These are phyloP conservation scores for Arthroderma sp. DNA, from an alignment of 2,329 filamentous ascomycete genomes.

Conservation along the genomic window DNA sequence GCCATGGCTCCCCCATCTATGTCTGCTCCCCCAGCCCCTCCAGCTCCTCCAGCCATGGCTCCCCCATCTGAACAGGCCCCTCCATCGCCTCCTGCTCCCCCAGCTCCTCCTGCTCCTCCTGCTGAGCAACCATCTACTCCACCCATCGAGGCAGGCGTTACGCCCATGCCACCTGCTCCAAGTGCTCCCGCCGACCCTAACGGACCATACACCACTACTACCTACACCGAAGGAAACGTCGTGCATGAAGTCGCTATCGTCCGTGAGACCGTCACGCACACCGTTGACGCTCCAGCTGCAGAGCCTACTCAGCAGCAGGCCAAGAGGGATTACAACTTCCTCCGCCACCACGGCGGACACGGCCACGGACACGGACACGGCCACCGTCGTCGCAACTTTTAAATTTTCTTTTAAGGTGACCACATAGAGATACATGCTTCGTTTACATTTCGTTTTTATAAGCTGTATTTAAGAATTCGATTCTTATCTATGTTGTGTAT, in stretches of 20 bases:
- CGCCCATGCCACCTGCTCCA: neutral
- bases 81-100: neutral
- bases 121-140: neutral
- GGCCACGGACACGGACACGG: constrained; percentile 10
- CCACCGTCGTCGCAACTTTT: neutral
- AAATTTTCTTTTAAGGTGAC: neutral
- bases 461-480: neutral
- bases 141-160: neutral
- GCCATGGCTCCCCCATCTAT: neutral
- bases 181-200: neutral
- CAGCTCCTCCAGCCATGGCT: neutral
- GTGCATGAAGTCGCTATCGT: constrained; percentile 14
- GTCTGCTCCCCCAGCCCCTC: neutral
- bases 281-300: neutral
- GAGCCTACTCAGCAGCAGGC: neutral
- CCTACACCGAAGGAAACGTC: constrained; percentile 9
- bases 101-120: neutral
- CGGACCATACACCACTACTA: constrained; percentile 8
- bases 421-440: neutral
- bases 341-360: constrained; percentile 8
- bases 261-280: constrained; percentile 10
- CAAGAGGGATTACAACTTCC: neutral
- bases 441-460: neutral
- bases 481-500: neutral
- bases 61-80: neutral